These are phyloP conservation scores for Phytophthora capsici DNA, from an alignment of 352 stramenopile genomes.

Conservation along the genomic window DNA sequence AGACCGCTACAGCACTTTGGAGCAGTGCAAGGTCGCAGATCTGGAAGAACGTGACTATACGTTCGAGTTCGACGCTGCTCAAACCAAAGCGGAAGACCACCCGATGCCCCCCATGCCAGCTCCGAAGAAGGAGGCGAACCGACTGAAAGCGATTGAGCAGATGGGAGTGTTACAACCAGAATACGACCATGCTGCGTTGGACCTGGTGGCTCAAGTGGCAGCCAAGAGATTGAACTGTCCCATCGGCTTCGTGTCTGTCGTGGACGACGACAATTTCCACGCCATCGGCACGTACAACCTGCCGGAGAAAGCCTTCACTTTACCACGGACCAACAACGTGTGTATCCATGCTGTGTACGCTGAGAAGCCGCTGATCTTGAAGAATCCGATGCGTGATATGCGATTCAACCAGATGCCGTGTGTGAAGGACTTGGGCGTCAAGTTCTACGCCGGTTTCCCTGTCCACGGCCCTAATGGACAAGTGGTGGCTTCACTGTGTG, in stretches of 20 bases:
- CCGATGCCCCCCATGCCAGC: conserved; percentile 53
- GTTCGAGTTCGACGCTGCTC: conserved; percentile 42
- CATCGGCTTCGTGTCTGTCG: conserved; percentile 67
- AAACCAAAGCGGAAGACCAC: conserved; percentile 39
- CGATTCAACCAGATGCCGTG: conserved; percentile 67
- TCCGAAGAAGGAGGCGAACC: conserved; percentile 48
- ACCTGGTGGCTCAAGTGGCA: conserved; percentile 68
- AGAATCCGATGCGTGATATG: conserved; percentile 76
- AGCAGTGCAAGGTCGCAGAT: conserved; percentile 29
- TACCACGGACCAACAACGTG: conserved; percentile 58
- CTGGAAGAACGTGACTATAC: conserved; percentile 57
- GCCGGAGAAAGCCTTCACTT: conserved; percentile 13
- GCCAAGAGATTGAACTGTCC: conserved; percentile 64
- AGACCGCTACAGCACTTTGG: conserved; percentile 29
- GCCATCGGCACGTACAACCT: conserved; percentile 58
- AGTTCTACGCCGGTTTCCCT: conserved; percentile 80
- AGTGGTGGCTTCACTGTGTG: conserved; percentile 64
- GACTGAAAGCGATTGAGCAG: conserved; percentile 51
- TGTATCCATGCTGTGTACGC: conserved; percentile 66
- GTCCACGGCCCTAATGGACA: conserved; percentile 50
- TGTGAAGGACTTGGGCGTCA: conserved; percentile 54
- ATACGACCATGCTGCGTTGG: conserved; percentile 57
- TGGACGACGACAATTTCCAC: conserved; percentile 61
- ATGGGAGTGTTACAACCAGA: conserved; percentile 47
- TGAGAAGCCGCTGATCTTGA: conserved; percentile 66